Conservation (phyloP, 192 early-diverging fungal species). For the Funneliformis geosporum region DNA sequence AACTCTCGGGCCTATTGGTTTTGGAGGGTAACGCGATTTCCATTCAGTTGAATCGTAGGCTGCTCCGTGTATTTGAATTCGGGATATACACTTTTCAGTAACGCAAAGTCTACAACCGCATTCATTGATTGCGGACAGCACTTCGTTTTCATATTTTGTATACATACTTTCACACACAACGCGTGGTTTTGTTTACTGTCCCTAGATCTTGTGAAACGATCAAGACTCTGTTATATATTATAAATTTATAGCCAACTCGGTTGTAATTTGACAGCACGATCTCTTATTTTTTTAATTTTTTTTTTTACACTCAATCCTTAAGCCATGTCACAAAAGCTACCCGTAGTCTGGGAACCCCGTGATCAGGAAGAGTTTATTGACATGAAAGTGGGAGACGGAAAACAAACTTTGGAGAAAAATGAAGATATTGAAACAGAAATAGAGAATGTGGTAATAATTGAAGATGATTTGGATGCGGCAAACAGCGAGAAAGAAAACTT, state of each 20-base stretch:
- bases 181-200: neutral
- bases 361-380: conserved; percentile 10
- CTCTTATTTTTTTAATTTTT: neutral
- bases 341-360: conserved; percentile 11
- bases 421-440: conserved; percentile 17
- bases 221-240: neutral
- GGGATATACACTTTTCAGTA: conserved; percentile 1
- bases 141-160: neutral
- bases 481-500: conserved; percentile 11
- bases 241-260: neutral
- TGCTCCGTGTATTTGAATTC: conserved; percentile 4
- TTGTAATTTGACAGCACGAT: neutral
- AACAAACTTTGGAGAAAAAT: neutral
- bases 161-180: conserved; percentile 1
- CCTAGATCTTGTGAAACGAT: conserved; percentile 4
- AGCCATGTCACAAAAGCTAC: conserved; percentile 24
- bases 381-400: neutral
- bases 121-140: neutral
- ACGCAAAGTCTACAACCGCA: neutral
- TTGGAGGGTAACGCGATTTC: conserved; percentile 5
- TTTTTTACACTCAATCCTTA: neutral
- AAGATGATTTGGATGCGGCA: neutral
- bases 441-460: neutral
- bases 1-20: neutral
- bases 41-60: neutral